phyloP scores from a whole-genome alignment of 768 basidiomycete species.

The Scleroderma bovista region DNA sequence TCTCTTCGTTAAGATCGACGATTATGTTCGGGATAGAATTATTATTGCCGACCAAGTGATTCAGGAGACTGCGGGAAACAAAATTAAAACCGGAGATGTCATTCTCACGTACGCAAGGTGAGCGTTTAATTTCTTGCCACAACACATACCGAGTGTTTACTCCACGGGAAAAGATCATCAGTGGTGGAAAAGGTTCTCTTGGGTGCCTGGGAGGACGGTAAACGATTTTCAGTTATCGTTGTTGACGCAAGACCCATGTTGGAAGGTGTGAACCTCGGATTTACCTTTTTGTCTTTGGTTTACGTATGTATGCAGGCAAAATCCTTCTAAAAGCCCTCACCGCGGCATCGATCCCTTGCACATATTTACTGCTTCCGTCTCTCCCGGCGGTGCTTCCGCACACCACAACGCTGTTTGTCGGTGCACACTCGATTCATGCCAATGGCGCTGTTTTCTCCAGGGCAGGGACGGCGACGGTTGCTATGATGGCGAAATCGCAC shows the following conservation, averaged over 20 bases:
- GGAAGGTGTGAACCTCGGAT: constrained; percentile 53
- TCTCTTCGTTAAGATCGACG: constrained; percentile 81
- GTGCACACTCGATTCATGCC: constrained; percentile 90
- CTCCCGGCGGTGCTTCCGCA: constrained; percentile 75
- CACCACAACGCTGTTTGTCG: constrained; percentile 80
- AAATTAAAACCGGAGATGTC: constrained; percentile 92
- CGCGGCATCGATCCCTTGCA: constrained; percentile 68
- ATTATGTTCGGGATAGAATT: constrained; percentile 91
- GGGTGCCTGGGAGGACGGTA: constrained; percentile 66
- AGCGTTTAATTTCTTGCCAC: constrained; percentile 7
- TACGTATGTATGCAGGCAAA: constrained; percentile 52
- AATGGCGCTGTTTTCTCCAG: constrained; percentile 93
- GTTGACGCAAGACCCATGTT: constrained; percentile 93
- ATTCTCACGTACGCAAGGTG: constrained; percentile 92
- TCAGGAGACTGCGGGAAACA: constrained; percentile 78
- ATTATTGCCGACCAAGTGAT: constrained; percentile 92
- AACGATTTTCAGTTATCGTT: constrained; percentile 83
- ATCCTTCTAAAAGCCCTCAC: constrained; percentile 66
- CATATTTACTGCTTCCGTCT: constrained; percentile 88
- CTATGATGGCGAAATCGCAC: constrained; percentile 90
- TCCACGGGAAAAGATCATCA: constrained; percentile 62
- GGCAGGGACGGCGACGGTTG: constrained; percentile 92
- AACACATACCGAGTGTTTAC: constrained; percentile 1
- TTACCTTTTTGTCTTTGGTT: neutral
- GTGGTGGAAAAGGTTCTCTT: constrained; percentile 89